Base-by-base conservation (phyloP, 495 filamentous ascomycete species). In the Elasticomyces elasticus region DNA sequence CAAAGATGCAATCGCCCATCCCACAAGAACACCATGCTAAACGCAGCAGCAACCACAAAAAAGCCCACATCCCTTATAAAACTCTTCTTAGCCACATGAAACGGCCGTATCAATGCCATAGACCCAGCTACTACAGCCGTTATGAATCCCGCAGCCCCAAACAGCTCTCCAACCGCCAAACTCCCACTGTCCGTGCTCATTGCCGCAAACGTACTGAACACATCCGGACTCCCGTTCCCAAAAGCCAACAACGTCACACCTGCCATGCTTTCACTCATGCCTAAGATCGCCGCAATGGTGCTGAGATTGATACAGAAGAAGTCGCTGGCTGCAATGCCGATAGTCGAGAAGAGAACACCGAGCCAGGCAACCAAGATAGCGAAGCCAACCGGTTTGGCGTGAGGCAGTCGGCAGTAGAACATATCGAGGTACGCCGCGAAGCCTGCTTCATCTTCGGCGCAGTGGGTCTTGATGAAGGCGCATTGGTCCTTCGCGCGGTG, bases 211-310 rank as follows among this genome's bases (percentile, higher is more conserved):
- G 94, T 99, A 35, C 87, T 94, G 68, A 99, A 99, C 17, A 99
- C 90, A 69, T 99, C 94, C 0, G 94, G 94, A 59, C 90, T 96
- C n/a, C 94, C 94, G 71, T 99, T 99, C 49, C 94, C 94, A 68
- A 99, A 92, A 3, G 94, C 94, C 47, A 97, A 74, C 62, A 99
- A 94, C 0, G 94, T 99, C 17, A 98, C 94, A 23, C 94, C 94
- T 0, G 94, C 88, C 72, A 97, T 79, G 64, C 86, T 95, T 71
- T 99, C 91, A 64, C 89, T 95, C 76, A 99, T 79, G 13, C 91
- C 90, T 6, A 97, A 74, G 38, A 94, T 79, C 55, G 73, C 83
- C 19, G 94, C 80, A 55, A 97, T 86, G 17, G 94, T 95, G 67
- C 87, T 91, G 28, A 99, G 77, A 65, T 99, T 94, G 66, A 96